Evolutionary conservation across 148 eudicot genomes (phyloP).

Genomic region (Amaranthus cruentus): DNA sequence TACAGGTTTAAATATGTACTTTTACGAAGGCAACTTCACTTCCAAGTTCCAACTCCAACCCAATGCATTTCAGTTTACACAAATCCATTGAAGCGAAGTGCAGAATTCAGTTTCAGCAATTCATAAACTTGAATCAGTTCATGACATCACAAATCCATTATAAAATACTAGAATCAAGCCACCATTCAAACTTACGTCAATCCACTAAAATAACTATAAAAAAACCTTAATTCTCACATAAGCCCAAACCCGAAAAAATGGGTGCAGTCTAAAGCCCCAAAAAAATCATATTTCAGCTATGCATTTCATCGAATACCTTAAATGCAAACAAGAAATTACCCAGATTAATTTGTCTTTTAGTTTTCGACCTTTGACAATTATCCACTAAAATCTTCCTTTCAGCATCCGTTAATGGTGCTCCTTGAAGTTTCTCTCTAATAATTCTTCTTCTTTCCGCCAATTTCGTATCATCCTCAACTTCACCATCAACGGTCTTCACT

Average conservation of each 20-base stretch:
- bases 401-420: slow-evolving; percentile 50
- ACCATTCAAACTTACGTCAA: no score
- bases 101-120: no score
- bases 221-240: no score
- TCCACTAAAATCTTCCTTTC: slow-evolving; percentile 70
- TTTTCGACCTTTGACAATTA: slow-evolving; percentile 47
- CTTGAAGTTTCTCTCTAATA: slow-evolving; percentile 49
- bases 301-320: slow-evolving; percentile 28
- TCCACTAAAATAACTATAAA: no score
- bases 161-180: no score
- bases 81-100: no score
- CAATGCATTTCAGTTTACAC: no score
- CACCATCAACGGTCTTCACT: slow-evolving; percentile 41
- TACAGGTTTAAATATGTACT: no score
- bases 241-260: not conserved
- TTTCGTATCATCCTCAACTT: slow-evolving; percentile 28
- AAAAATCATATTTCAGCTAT: slow-evolving; percentile 4
- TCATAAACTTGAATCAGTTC: no score
- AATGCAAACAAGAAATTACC: slow-evolving; percentile 37
- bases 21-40: no score
- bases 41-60: no score
- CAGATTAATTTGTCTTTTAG: slow-evolving; percentile 75
- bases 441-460: slow-evolving; percentile 57
- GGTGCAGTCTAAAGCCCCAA: not conserved
- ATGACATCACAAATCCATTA: no score